These are phyloP conservation scores for Solanum piurae DNA, from an alignment of 257 asterid genomes.

Conservation along the genomic window DNA sequence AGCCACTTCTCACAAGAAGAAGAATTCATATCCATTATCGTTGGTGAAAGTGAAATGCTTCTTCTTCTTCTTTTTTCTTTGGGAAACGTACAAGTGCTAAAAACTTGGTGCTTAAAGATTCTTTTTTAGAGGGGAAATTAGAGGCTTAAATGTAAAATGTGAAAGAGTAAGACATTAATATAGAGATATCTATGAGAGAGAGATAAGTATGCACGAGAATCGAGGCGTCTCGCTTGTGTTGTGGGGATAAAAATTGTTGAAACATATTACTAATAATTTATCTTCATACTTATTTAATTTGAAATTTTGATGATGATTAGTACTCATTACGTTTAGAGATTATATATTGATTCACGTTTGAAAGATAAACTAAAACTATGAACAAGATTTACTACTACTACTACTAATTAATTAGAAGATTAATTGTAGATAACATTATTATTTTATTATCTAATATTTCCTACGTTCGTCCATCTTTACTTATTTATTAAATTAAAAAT, in stretches of 20 bases:
- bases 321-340: too few relatives aligned
- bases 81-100: constrained; percentile 40
- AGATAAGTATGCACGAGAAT: neutral
- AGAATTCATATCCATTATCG: constrained; percentile 43
- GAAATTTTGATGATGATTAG: neutral
- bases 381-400: neutral
- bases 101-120: neutral
- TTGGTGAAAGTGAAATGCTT: constrained; percentile 24
- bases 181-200: neutral
- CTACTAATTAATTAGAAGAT: neutral
- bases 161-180: neutral
- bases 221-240: neutral
- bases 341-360: neutral
- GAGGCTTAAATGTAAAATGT: neutral
- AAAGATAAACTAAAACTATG: neutral
- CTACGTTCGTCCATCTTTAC: too few relatives aligned
- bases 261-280: neutral
- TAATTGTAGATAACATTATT: too few relatives aligned
- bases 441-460: too few relatives aligned
- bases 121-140: neutral
- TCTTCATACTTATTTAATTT: neutral
- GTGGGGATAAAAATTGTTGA: neutral
- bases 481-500: too few relatives aligned
- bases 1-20: constrained; percentile 59
- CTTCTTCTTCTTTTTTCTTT: constrained; percentile 18